Evolutionary conservation across 2,329 filamentous ascomycete genomes (phyloP).

Genomic region (Fusarium pininemorale): DNA sequence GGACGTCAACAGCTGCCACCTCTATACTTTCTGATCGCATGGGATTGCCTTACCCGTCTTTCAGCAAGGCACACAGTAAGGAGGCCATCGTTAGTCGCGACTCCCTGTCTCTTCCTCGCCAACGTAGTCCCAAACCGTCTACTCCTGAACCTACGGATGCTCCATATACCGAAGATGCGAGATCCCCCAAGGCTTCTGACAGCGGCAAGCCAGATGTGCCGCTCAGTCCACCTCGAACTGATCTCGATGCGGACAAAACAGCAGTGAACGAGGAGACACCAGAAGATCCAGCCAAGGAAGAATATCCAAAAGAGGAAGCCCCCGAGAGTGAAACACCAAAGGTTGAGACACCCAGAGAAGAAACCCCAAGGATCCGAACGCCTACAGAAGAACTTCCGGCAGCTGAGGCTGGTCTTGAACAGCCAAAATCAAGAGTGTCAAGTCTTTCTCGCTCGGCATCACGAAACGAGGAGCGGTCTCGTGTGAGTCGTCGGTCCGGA

Average conservation of each 20-base stretch:
- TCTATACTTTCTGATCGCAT: constrained; percentile 52
- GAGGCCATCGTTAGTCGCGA: constrained; percentile 77
- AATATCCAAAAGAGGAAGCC: constrained; percentile 34
- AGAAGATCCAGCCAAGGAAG: constrained; percentile 43
- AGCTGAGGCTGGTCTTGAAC: constrained; percentile 44
- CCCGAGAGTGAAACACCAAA: constrained; percentile 43
- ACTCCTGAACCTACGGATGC: constrained; percentile 75
- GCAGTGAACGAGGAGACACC: constrained; percentile 44
- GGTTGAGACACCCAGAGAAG: constrained; percentile 14
- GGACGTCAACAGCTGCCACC: constrained; percentile 47
- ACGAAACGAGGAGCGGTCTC: constrained; percentile 60
- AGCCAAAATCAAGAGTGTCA: constrained; percentile 57
- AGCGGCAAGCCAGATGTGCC: constrained; percentile 59
- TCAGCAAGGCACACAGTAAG: constrained; percentile 92
- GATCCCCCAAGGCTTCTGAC: constrained; percentile 7
- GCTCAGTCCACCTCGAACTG: constrained; percentile 72
- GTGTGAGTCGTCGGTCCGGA: constrained; percentile 63
- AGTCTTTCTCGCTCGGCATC: constrained; percentile 56
- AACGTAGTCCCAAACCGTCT: constrained; percentile 60
- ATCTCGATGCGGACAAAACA: constrained; percentile 59
- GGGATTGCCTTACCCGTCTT: constrained; percentile 78
- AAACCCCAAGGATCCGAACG: constrained; percentile 18
- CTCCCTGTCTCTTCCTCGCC: constrained; percentile 51
- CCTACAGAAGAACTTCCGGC: constrained; percentile 25
- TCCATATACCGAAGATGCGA: constrained; percentile 15